Base-by-base conservation (phyloP, 192 early-diverging fungal species). In the Entomortierella lignicola region DNA sequence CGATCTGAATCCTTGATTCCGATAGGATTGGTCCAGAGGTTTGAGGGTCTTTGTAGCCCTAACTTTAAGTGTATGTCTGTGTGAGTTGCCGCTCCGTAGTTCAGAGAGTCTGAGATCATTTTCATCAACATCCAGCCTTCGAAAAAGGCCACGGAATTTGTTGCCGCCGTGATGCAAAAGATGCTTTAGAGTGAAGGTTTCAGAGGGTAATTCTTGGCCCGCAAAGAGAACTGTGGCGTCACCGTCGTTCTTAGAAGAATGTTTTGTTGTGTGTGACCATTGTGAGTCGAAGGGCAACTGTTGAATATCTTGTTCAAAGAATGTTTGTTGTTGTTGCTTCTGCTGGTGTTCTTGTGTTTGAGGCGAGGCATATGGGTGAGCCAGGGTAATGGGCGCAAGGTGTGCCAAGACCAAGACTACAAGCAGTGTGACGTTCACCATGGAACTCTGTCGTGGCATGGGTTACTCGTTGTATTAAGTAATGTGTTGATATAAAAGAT, bases 91-190 rank as follows among this genome's bases (percentile, higher is more conserved):
- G 15, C 67, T 60, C 7, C 53, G 21, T 4, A 66, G 42, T 41
- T 77, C 71, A 1, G 60, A 80, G 6, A 55, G 30, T 34, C 25
- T 25, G 0, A 81, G 13, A 52, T 66, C 63, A 7, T 8, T 2
- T 0, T 55, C 31, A 6, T 48, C 42, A 6, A 81, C 8, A 26
- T 85, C 84, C 54, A 61, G 43, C 30, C 72, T 62, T 41, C 69
- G 55, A 44, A 85, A 66, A 30, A 82, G 70, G 11, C 59, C 51
- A 2, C 82, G 81, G 50, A 61, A 83, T 26, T 56, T 54, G 25
- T 21, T 32, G 17, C 71, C 60, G 0, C 84, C 82, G 56, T 69
- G 79, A 31, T 85, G 84, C 27, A 71, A 55, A 4, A 85, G 32
- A 44, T 85, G 84, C n/a, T 61, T 44, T n/a, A 85, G 55, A 0